These are phyloP conservation scores for Rosa persica DNA, from an alignment of 306 rosid genomes.

Conservation along the genomic window DNA sequence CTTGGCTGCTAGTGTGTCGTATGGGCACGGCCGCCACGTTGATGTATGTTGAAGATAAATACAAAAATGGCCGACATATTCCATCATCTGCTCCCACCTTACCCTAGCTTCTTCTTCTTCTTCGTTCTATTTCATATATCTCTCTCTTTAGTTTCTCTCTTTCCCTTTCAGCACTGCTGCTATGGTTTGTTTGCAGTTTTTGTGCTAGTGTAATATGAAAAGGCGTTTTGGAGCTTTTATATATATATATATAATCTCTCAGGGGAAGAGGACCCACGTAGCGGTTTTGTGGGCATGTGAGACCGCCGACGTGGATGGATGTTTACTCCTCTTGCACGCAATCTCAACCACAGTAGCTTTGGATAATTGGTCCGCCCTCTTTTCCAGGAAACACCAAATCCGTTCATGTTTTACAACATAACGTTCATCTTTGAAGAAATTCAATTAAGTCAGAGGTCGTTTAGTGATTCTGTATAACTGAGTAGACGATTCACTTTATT, in stretches of 20 bases:
- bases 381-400: background rate
- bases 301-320: constrained; percentile 32
- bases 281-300: constrained; percentile 27
- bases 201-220: constrained; percentile 6
- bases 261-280: constrained; percentile 22
- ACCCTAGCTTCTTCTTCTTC: constrained; percentile 11
- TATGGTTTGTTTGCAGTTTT: background rate
- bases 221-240: constrained; percentile 23
- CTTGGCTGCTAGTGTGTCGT: constrained; percentile 84
- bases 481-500: too few relatives aligned
- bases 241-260: background rate
- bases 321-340: constrained; percentile 30
- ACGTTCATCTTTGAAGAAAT: too few relatives aligned
- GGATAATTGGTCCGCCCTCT: background rate
- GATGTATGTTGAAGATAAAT: constrained; percentile 66
- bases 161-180: background rate
- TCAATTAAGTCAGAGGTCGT: too few relatives aligned
- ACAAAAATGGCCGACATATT: constrained; percentile 87
- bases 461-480: too few relatives aligned
- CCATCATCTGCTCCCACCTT: constrained; percentile 45
- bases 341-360: background rate
- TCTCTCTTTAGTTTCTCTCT: background rate
- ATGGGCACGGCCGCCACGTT: constrained; percentile 80
- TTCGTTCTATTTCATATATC: background rate
- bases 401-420: background rate